phyloP scores from a whole-genome alignment of 257 asterid species.

The Solanum tacnaense region DNA sequence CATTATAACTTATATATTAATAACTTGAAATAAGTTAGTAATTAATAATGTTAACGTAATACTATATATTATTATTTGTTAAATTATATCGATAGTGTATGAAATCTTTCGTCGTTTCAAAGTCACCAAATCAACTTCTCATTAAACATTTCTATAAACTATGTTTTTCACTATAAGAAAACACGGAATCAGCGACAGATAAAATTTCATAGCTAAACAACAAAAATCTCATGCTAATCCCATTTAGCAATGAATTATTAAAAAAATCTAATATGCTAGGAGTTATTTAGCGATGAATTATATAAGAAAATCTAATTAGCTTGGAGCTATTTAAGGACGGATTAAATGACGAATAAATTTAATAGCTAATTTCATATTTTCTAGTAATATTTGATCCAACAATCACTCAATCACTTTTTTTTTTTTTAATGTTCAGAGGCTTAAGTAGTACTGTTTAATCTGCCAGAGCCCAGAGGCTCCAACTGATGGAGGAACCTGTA shows the following conservation, averaged over 20 bases:
- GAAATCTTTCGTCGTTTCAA: background rate
- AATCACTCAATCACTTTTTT: background rate
- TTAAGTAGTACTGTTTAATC: background rate
- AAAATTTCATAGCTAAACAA: background rate
- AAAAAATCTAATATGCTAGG: too few relatives aligned
- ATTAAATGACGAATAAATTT: too few relatives aligned
- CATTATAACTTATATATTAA: background rate
- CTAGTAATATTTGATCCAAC: background rate
- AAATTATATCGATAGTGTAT: background rate
- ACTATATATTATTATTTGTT: background rate
- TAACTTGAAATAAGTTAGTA: background rate
- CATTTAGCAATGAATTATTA: too few relatives aligned
- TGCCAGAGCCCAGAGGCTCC: background rate
- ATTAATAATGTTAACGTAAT: background rate
- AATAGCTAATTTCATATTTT: background rate
- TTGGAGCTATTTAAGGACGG: background rate
- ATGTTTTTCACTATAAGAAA: too few relatives aligned
- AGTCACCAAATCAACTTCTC: background rate
- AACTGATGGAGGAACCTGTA: background rate
- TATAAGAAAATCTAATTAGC: background rate
- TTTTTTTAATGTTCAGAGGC: background rate
- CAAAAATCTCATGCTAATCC: too few relatives aligned
- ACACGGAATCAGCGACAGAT: rapidly evolving
- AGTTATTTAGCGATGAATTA: too few relatives aligned
- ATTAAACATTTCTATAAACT: background rate